Evolutionary conservation across 2,329 filamentous ascomycete species (phyloP).

Genomic region (Teratosphaeria viscida): DNA sequence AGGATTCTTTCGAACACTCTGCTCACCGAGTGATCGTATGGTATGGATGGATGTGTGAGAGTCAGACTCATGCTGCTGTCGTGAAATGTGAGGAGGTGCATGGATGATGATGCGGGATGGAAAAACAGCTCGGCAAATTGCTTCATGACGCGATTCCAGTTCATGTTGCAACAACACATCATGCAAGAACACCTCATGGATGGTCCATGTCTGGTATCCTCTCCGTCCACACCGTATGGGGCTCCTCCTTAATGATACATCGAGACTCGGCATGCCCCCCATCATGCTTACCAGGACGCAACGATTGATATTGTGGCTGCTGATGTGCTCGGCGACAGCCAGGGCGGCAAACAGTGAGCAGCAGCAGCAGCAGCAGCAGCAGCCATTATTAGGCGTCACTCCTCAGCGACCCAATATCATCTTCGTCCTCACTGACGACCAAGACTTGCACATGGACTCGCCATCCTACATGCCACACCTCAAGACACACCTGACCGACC

Average conservation of each 20-base stretch:
- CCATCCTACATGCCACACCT: conserved; percentile 51
- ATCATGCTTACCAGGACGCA: background rate
- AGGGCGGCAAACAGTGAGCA: background rate
- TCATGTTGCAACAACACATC: too few relatives aligned
- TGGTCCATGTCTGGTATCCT: background rate
- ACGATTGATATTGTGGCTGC: background rate
- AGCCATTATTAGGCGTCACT: background rate
- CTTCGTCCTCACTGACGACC: conserved; percentile 59
- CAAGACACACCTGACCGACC: conserved; percentile 44
- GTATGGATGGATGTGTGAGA: too few relatives aligned
- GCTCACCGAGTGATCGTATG: too few relatives aligned
- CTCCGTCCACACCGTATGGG: background rate
- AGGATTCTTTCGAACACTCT: too few relatives aligned
- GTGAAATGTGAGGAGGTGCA: background rate
- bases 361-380: background rate
- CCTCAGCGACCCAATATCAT: conserved; percentile 45
- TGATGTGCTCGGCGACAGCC: background rate
- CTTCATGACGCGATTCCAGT: background rate
- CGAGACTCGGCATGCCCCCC: background rate
- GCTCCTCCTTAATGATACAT: background rate
- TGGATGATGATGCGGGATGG: background rate
- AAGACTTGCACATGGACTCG: conserved; percentile 53
- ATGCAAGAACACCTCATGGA: background rate
- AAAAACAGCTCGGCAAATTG: background rate
- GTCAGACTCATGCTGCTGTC: background rate